Conservation (phyloP, 129 eudicot genomes). For the Tagetes erecta region DNA sequence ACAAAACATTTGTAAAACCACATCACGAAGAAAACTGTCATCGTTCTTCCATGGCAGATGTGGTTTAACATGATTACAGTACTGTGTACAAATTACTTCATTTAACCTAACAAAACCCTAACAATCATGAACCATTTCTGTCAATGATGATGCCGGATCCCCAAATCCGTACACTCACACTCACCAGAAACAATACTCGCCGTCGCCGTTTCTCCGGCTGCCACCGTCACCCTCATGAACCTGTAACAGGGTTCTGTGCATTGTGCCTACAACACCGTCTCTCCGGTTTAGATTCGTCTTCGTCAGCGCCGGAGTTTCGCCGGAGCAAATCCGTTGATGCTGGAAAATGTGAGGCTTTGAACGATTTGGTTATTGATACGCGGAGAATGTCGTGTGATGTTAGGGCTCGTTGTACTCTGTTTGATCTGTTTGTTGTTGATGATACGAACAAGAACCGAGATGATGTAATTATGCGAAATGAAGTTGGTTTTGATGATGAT, state of each 20-base stretch:
- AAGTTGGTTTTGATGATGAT: slow-evolving; percentile 32
- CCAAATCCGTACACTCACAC: slow-evolving; percentile 47
- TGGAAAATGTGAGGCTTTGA: slow-evolving; percentile 20
- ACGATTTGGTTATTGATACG: slow-evolving; percentile 18
- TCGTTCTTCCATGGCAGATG: slow-evolving; percentile 20
- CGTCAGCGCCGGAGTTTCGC: slow-evolving; percentile 60
- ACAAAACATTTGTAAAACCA: slow-evolving; percentile 16
- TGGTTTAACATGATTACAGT: slow-evolving; percentile 20
- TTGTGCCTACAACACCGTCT: slow-evolving; percentile 87
- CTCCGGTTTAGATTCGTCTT: slow-evolving; percentile 48
- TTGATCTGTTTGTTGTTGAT: slow-evolving; percentile 49
- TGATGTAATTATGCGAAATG: slow-evolving; percentile 32
- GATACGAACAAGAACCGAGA: slow-evolving; percentile 29
- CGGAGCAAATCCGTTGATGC: slow-evolving; percentile 75
- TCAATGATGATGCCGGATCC: slow-evolving; percentile 44
- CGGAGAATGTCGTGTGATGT: slow-evolving; percentile 66
- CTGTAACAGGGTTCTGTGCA: slow-evolving; percentile 81
- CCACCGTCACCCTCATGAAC: slow-evolving; percentile 81
- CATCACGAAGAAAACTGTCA: not conserved
- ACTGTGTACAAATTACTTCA: slow-evolving; percentile 15
- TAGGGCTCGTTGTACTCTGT: slow-evolving; percentile 46
- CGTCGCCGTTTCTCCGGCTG: slow-evolving; percentile 77
- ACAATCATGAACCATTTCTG: slow-evolving; percentile 26
- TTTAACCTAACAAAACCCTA: slow-evolving; percentile 25
- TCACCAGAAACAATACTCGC: slow-evolving; percentile 37